Percentiles rank a stretch among this genome's conserved stretches.
Evolutionary conservation across 345 rosid species (phyloP).

Genomic region (Odontarrhena argentea): DNA sequence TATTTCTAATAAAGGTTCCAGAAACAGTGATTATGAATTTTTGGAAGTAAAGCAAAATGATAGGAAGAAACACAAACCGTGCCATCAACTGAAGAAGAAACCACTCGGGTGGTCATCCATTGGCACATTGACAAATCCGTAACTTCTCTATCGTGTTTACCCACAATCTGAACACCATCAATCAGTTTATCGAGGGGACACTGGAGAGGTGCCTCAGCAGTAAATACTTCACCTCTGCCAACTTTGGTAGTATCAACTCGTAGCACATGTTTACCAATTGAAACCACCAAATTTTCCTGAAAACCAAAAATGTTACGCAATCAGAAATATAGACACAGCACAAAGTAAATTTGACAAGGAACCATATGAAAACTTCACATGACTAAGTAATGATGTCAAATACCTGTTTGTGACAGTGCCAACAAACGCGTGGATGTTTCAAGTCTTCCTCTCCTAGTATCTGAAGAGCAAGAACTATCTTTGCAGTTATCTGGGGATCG

Average conservation of each 20-base stretch:
- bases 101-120: slow-evolving; percentile 81
- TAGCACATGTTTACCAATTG: slow-evolving; percentile 69
- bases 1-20: too few species aligned
- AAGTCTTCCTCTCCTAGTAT: slow-evolving; percentile 56
- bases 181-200: slow-evolving; percentile 66
- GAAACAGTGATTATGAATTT: not conserved
- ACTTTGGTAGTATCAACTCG: slow-evolving; percentile 76
- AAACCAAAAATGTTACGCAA: slow-evolving; percentile 9
- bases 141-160: slow-evolving; percentile 87
- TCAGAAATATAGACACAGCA: slow-evolving; percentile 19
- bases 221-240: slow-evolving; percentile 58
- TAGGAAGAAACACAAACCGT: slow-evolving; percentile 54
- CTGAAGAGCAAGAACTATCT: slow-evolving; percentile 63
- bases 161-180: slow-evolving; percentile 80
- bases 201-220: slow-evolving; percentile 73
- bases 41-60: slow-evolving; percentile 18
- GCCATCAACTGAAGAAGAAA: slow-evolving; percentile 89
- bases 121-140: slow-evolving; percentile 97
- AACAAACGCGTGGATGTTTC: slow-evolving; percentile 79
- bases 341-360: not conserved
- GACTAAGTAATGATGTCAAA: slow-evolving; percentile 44
- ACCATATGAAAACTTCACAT: slow-evolving; percentile 1
- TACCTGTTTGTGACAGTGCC: slow-evolving; percentile 97
- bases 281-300: slow-evolving; percentile 86
- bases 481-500: slow-evolving; percentile 70